Conservation (phyloP, 2,329 filamentous ascomycete species). For the Paraphoma sp. region DNA sequence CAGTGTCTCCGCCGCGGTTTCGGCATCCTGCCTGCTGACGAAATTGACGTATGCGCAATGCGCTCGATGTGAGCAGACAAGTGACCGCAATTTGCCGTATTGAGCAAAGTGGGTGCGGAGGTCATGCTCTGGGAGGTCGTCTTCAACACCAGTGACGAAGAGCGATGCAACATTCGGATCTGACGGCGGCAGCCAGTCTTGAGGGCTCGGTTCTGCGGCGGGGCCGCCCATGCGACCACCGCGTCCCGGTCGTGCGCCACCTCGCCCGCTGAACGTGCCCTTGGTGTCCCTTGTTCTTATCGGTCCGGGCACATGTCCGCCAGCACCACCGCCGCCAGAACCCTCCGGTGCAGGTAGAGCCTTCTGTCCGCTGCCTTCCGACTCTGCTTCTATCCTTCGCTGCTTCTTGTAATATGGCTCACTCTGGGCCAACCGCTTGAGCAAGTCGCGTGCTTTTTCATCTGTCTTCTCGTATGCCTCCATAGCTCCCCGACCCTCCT, state of each 20-base stretch:
- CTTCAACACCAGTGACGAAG: conserved; percentile 94
- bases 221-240: conserved; percentile 61
- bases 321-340: conserved; percentile 33
- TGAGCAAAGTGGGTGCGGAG: conserved; percentile 88
- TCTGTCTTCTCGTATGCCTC: conserved; percentile 98
- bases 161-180: conserved; percentile 90
- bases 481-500: conserved; percentile 79
- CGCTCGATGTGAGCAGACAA: conserved; percentile 95
- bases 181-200: conserved; percentile 84
- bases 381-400: conserved; percentile 70
- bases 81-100: conserved; percentile 87
- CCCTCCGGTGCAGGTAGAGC: conserved; percentile 49
- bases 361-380: conserved; percentile 49
- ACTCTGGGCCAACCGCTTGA: conserved; percentile 84
- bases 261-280: conserved; percentile 42
- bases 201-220: conserved; percentile 78
- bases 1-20: conserved; percentile 82
- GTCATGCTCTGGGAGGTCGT: conserved; percentile 92
- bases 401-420: conserved; percentile 96
- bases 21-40: conserved; percentile 80
- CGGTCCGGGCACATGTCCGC: conserved; percentile 65
- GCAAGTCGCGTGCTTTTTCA: conserved; percentile 89
- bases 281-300: conserved; percentile 74
- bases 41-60: conserved; percentile 98
- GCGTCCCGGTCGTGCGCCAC: conserved; percentile 48